Base-by-base conservation (phyloP, 345 rosid genomes). In the Salix arbutifolia region DNA sequence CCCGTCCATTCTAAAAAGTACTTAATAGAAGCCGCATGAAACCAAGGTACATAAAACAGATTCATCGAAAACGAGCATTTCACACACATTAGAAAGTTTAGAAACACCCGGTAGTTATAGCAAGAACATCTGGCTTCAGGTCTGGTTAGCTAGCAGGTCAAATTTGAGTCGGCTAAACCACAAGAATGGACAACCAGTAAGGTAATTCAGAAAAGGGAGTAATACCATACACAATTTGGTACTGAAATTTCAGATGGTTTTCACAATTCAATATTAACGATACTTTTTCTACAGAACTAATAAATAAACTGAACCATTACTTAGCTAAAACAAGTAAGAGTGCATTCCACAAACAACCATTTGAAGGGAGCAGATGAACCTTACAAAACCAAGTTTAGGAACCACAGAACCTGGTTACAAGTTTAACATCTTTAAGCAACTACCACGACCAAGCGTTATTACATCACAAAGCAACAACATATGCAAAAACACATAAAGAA, bases 401-500 rank as follows among this genome's bases (percentile, higher is more conserved):
- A 58, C 26, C 23, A n/a, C 64, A n/a, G 14, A 58, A 23, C 4
- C 26, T 1, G 64, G 64, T 58, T 9, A 58, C 68, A 74, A 72
- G 65, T 67, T 70, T 11, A 30, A 62, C 10, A 65, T 58, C 25
- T 21, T 33, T 65, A 67, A 50, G 33, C 16, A 53, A 68, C 75
- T 48, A 69, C 52, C 13, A 26, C 4, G 53, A 69, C 50, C 17
- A 5, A 10, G n/a, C 52, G 70, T 48, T 73, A 67, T 44, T 72
- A 76, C 72, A 79, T 58, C 68, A 33, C 4, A 77, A 73, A 28
- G 18, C 53, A 80, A 78, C 30, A 68, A 11, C 28, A 35, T 16
- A 46, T 12, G 52, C 58, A 73, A 10, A 46, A 14, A 75, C 21
- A 14, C 9, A 1, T 3, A 25, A 56, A 18, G 6, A 12, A 21